phyloP scores from a whole-genome alignment of 2,329 filamentous ascomycete species.

The Alternaria angustiovoidea region DNA sequence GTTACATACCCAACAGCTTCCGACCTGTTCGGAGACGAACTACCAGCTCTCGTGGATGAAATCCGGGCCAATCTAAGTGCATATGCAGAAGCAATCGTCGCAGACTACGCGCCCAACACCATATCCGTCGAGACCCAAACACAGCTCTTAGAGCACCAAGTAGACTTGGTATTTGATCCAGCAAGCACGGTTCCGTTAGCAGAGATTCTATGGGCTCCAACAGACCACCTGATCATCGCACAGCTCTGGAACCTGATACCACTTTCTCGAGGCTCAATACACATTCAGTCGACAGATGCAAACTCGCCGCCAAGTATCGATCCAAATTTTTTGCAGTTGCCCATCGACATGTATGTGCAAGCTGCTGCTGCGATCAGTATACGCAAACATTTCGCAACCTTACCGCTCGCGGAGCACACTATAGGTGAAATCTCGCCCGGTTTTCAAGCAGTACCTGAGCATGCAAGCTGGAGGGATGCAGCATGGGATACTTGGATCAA shows the following conservation, averaged over 20 bases:
- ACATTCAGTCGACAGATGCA: conserved; percentile 43
- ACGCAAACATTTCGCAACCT: conserved; percentile 39
- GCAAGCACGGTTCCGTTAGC: conserved; percentile 54
- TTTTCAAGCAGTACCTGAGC: conserved; percentile 29
- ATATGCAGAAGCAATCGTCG: conserved; percentile 38
- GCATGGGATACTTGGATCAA: conserved; percentile 38
- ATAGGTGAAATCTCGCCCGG: conserved; percentile 32
- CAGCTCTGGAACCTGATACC: conserved; percentile 52
- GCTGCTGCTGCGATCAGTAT: conserved; percentile 44
- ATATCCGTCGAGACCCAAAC: conserved; percentile 48
- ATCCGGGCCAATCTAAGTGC: conserved; percentile 36
- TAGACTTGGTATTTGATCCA: conserved; percentile 57
- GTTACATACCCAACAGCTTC: conserved; percentile 47
- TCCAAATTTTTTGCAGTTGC: conserved; percentile 54
- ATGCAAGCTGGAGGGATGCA: conserved; percentile 23
- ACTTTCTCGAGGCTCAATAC: conserved; percentile 47
- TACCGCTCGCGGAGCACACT: conserved; percentile 35
- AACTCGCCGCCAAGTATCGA: conserved; percentile 51
- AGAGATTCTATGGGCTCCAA: conserved; percentile 56
- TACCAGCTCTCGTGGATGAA: conserved; percentile 31
- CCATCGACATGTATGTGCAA: conserved; percentile 49
- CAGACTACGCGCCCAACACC: conserved; percentile 26
- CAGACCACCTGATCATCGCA: conserved; percentile 40
- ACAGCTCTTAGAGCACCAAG: conserved; percentile 55
- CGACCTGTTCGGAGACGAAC: conserved; percentile 46